phyloP scores from a whole-genome alignment of 257 asterid species.

The Schizonepeta tenuifolia region DNA sequence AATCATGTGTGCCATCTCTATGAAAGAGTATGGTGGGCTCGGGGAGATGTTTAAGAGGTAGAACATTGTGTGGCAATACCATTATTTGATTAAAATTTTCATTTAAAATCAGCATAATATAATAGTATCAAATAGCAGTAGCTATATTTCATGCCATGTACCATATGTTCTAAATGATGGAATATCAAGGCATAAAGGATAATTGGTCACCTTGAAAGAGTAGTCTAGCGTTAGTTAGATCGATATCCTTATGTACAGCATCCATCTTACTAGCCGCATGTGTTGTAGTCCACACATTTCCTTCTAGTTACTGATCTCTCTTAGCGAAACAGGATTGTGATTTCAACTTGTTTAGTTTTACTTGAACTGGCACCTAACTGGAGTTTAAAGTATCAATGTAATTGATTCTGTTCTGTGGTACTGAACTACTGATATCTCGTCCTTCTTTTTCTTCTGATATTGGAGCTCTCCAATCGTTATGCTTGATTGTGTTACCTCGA shows the following conservation, averaged over 20 bases:
- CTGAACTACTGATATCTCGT: not conserved
- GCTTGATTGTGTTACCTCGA: not conserved
- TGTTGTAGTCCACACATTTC: slow-evolving; percentile 9
- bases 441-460: not conserved
- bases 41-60: slow-evolving; percentile 88
- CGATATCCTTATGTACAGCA: slow-evolving; percentile 7
- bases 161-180: not conserved
- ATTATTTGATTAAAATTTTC: slow-evolving; percentile 10
- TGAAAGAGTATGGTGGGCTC: slow-evolving; percentile 82
- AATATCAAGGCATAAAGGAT: not conserved
- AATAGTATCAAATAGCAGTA: slow-evolving; percentile 7
- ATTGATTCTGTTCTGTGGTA: not conserved
- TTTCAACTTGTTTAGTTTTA: not conserved
- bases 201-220: not conserved
- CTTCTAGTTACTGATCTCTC: not conserved
- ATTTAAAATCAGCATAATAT: slow-evolving; percentile 1
- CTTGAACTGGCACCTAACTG: slow-evolving; percentile 22
- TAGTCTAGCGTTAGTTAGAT: slow-evolving; percentile 9
- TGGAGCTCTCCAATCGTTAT: not conserved
- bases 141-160: slow-evolving; percentile 18
- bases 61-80: slow-evolving; percentile 16
- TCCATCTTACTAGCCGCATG: not conserved
- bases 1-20: slow-evolving; percentile 63
- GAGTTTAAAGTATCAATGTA: not conserved
- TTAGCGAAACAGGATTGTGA: slow-evolving; percentile 2